Evolutionary conservation across 1,284 basidiomycete genomes (phyloP).

Genomic region (Moniliophthora roreri): DNA sequence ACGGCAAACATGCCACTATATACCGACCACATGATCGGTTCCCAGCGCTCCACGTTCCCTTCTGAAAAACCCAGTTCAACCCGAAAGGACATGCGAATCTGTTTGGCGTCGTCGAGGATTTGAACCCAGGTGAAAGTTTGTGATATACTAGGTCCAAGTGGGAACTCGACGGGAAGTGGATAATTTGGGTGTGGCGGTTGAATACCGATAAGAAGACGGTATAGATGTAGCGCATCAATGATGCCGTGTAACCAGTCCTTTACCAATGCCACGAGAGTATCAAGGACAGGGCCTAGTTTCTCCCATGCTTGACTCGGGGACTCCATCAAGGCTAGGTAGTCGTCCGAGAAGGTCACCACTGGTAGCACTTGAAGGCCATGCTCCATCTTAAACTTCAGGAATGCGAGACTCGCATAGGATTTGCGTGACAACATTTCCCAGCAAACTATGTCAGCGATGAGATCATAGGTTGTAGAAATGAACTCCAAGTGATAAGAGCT

Average conservation of each 20-base stretch:
- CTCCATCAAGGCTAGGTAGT: too few species aligned
- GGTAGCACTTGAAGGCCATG: too few species aligned
- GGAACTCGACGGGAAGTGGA: not conserved
- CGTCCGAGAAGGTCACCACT: too few species aligned
- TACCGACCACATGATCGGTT: not conserved
- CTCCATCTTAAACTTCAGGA: too few species aligned
- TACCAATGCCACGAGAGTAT: not conserved
- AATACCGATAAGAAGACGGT: not conserved
- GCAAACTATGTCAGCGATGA: too few species aligned
- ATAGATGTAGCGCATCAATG: not conserved
- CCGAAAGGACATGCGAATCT: not conserved
- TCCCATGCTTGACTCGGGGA: too few species aligned
- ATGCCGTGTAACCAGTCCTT: not conserved
- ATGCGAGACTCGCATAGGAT: too few species aligned
- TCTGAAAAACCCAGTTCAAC: not conserved
- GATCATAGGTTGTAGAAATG: too few species aligned
- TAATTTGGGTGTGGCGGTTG: not conserved
- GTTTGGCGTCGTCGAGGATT: not conserved
- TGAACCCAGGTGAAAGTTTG: not conserved
- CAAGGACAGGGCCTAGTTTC: not conserved
- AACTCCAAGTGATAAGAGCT: too few species aligned
- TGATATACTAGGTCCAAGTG: not conserved
- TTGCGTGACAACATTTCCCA: too few species aligned
- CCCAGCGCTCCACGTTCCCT: not conserved
- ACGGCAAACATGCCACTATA: constrained; percentile 1